Percentiles rank a stretch among this genome's conserved stretches.
phyloP scores from a whole-genome alignment of 257 asterid species.

The Verbena officinalis region DNA sequence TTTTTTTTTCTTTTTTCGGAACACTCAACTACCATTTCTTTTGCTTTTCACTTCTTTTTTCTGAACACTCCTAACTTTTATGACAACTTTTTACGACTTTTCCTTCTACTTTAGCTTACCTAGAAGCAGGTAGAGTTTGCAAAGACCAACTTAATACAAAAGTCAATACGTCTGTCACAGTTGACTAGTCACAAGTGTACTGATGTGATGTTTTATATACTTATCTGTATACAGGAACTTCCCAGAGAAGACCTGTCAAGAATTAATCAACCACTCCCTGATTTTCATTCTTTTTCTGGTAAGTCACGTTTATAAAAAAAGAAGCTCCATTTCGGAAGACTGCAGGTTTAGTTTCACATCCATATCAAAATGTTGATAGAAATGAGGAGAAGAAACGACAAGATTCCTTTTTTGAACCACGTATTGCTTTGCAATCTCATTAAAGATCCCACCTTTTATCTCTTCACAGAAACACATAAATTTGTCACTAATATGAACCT shows the following conservation, averaged over 20 bases:
- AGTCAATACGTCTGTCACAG: background rate
- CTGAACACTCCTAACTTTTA: too few relatives aligned
- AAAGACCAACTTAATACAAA: background rate
- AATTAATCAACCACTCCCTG: constrained; percentile 50
- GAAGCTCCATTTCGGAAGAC: background rate
- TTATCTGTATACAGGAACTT: constrained; percentile 57
- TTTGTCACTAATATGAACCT: background rate
- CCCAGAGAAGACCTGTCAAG: constrained; percentile 63
- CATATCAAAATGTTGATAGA: constrained; percentile 2
- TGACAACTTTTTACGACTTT: too few relatives aligned
- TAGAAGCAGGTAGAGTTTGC: too few relatives aligned
- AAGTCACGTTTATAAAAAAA: constrained; percentile 1
- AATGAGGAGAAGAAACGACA: background rate
- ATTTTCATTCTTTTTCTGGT: constrained; percentile 56
- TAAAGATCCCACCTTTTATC: too few relatives aligned
- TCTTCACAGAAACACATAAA: background rate
- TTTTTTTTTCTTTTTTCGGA: too few relatives aligned
- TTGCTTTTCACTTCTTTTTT: too few relatives aligned
- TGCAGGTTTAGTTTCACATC: constrained; percentile 5
- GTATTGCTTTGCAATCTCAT: too few relatives aligned
- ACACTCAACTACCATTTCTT: too few relatives aligned
- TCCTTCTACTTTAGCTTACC: too few relatives aligned
- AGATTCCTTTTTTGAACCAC: background rate
- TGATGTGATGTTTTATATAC: constrained; percentile 14
- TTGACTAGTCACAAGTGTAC: background rate